Evolutionary conservation across 352 stramenopile genomes (phyloP), one percentile per base, ranked within the genome.

Genomic region (Phytophthora tentaculata): DNA sequence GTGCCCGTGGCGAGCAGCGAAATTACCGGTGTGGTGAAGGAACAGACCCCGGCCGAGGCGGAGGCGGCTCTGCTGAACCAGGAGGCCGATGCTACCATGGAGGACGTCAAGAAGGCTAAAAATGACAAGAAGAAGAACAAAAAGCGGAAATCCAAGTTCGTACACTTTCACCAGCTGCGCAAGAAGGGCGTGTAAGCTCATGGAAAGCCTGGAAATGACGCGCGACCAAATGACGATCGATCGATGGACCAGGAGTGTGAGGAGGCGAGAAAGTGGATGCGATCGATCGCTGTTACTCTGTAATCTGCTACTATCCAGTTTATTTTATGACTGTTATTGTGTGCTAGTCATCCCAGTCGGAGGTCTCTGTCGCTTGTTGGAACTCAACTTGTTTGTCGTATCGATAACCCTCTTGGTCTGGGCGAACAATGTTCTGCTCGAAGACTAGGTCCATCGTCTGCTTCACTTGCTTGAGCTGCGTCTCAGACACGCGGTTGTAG

Each of bases 101-200:
- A 68, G 8, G 69, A 77, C 17, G 73, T 68, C 37, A 80, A 89
- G 60, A 89, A 90, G 67, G 60, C 70, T 47, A 84, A 88, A 67
- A 83, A 85, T 62, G 87, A 85, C 62, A 73, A 74, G 67, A 91
- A 88, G 67, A 62, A 66, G 48, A 64, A 32, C 26, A 84, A 79
- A 71, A 89, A 90, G 73, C 68, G 80, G 70, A 91, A 89, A 80
- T 84, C 88, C 60, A 94, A 94, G 72, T 92, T 94, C 45, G 78
- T 96, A 62, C 86, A 93, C 70, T 94, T 96, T 75, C 86, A 96
- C 79, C 80, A 81, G 54, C 76, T 94, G 43, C 88, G 88, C 62
- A 96, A 96, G 81, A 96, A 96, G 77, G 88, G 88, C 54, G 84
- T 91, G 72, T 94, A 89, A 83, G 68, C 39, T 48, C 17, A 23